These are phyloP conservation scores for Aspergillus calidoustus DNA, from an alignment of 2,329 filamentous ascomycete genomes.

Conservation along the genomic window DNA sequence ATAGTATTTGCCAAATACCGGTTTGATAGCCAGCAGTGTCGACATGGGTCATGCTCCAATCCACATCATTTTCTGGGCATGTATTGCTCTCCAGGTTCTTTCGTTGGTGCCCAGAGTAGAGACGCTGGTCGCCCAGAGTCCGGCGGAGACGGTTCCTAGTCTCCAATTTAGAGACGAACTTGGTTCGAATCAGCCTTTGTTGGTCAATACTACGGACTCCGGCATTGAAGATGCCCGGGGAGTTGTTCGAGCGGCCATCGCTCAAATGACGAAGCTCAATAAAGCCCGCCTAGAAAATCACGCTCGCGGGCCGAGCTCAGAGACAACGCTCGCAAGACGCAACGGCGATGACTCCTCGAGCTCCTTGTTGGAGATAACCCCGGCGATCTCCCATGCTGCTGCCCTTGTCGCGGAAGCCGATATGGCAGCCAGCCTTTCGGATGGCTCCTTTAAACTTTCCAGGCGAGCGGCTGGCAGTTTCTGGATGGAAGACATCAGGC, in stretches of 20 bases:
- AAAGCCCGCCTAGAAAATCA: constrained; percentile 16
- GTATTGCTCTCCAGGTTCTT: not conserved
- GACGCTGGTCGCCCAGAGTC: not conserved
- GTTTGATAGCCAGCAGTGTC: not conserved
- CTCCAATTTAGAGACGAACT: not conserved
- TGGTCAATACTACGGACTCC: not conserved
- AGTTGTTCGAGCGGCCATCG: constrained; percentile 14
- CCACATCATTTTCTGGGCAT: not conserved
- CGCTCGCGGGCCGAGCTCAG: not conserved
- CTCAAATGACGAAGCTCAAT: constrained; percentile 18
- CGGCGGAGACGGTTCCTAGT: not conserved
- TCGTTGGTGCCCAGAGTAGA: not conserved
- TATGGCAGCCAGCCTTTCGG: not conserved
- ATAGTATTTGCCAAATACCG: no score
- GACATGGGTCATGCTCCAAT: not conserved
- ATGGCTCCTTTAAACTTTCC: not conserved
- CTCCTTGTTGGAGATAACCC: constrained; percentile 16
- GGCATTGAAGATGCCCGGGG: constrained; percentile 14
- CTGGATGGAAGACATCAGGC: constrained; percentile 20
- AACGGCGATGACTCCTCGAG: not conserved
- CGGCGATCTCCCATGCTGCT: constrained; percentile 14
- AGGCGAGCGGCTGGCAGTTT: constrained; percentile 11
- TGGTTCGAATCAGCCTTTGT: not conserved
- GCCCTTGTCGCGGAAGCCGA: constrained; percentile 18
- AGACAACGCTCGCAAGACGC: constrained; percentile 4